Conservation (phyloP, 2,329 filamentous ascomycete species). For the Trichoderma koningiopsis region DNA sequence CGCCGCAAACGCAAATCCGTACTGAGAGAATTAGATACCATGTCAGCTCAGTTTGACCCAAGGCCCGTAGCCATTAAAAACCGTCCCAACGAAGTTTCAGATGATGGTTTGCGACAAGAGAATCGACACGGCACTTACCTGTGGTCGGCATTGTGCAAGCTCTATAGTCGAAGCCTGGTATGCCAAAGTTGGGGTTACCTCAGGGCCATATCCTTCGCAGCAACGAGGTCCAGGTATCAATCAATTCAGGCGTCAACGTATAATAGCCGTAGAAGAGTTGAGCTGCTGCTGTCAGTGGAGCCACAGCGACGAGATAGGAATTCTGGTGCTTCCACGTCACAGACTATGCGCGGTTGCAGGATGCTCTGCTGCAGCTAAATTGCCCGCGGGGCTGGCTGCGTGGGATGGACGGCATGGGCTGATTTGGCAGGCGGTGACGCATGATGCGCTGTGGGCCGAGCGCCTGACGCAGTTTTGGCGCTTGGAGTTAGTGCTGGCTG, state of each 20-base stretch:
- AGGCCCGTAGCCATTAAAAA: neutral
- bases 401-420: slow-evolving; percentile 4
- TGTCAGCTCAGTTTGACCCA: slow-evolving; percentile 4
- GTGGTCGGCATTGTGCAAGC: slow-evolving; percentile 35
- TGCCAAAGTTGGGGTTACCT: slow-evolving; percentile 16
- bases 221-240: slow-evolving; percentile 3
- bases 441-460: neutral
- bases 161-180: slow-evolving; percentile 9
- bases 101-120: neutral
- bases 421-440: slow-evolving; percentile 22
- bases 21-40: slow-evolving; percentile 49
- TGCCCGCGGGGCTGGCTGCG: slow-evolving; percentile 15
- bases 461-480: neutral
- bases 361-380: slow-evolving; percentile 5
- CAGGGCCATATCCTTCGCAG: slow-evolving; percentile 29
- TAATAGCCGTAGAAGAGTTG: neutral
- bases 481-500: neutral
- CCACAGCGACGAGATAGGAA: slow-evolving; percentile 7
- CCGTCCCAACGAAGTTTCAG: neutral
- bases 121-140: slow-evolving; percentile 2
- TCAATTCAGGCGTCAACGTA: slow-evolving; percentile 10
- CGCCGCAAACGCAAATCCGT: slow-evolving; percentile 93
- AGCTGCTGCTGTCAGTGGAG: slow-evolving; percentile 19
- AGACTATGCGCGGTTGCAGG: neutral
- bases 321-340: slow-evolving; percentile 21